Percentiles rank a stretch among this genome's conserved stretches.
Evolutionary conservation across 1,284 basidiomycete genomes (phyloP).

Genomic region (Ustilago loliicola): DNA sequence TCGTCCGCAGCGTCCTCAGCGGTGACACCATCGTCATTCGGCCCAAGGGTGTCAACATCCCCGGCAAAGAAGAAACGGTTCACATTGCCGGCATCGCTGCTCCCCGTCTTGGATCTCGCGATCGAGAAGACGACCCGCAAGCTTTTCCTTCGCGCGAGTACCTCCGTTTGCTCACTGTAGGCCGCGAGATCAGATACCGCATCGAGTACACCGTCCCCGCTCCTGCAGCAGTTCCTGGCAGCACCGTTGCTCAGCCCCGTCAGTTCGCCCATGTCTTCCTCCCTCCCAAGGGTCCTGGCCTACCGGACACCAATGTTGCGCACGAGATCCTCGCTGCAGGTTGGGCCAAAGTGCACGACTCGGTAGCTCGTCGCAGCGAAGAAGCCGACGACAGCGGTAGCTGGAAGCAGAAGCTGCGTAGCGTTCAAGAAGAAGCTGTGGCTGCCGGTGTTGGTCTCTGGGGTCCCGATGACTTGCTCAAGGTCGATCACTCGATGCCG

Average conservation of each 20-base stretch:
- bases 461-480: conserved; percentile 79
- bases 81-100: conserved; percentile 67
- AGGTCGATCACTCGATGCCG: conserved; percentile 82
- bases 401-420: conserved; percentile 76
- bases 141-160: conserved; percentile 94
- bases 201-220: conserved; percentile 79
- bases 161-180: conserved; percentile 84
- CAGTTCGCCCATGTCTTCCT: conserved; percentile 65
- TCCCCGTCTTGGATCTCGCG: conserved; percentile 61
- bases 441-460: conserved; percentile 84
- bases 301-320: conserved; percentile 71
- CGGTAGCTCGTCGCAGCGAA: conserved; percentile 73
- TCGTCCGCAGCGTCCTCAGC: conserved; percentile 61
- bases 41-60: conserved; percentile 58
- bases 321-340: conserved; percentile 84
- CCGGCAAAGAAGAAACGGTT: conserved; percentile 59
- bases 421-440: conserved; percentile 85
- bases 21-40: conserved; percentile 66
- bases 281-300: conserved; percentile 59
- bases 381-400: conserved; percentile 79
- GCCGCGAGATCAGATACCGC: conserved; percentile 86
- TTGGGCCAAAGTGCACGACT: conserved; percentile 92
- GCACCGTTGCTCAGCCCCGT: conserved; percentile 75
- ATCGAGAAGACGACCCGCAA: conserved; percentile 76
- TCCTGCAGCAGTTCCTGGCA: conserved; percentile 78